These are phyloP conservation scores for Stereocaulon alpinum DNA, from an alignment of 495 filamentous ascomycete species.

Conservation along the genomic window DNA sequence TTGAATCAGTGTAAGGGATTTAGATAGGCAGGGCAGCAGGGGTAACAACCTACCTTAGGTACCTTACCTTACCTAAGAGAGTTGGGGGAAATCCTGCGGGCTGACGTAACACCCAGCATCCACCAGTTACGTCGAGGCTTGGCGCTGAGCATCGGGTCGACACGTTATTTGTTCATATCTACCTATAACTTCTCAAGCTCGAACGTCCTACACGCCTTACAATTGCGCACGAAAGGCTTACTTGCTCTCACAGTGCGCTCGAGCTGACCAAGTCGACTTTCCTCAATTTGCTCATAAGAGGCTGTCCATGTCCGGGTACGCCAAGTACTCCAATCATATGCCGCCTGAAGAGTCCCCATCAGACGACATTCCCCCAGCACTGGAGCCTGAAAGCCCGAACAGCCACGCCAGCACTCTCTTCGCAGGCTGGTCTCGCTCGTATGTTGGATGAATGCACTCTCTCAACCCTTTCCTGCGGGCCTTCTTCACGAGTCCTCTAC, in stretches of 20 bases:
- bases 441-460: conserved; percentile 77
- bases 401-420: not conserved
- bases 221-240: not conserved
- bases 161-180: too few species aligned
- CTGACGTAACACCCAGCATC: too few species aligned
- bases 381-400: not conserved
- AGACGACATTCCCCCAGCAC: not conserved
- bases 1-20: too few species aligned
- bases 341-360: not conserved
- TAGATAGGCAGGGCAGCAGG: too few species aligned
- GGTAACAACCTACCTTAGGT: too few species aligned
- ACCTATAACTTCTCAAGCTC: not conserved
- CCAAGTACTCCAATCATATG: not conserved
- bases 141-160: too few species aligned
- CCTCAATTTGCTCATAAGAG: too few species aligned
- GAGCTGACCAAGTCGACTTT: not conserved
- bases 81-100: too few species aligned
- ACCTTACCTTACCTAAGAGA: too few species aligned
- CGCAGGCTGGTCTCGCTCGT: conserved; percentile 3
- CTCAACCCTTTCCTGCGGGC: conserved; percentile 97
- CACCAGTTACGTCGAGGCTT: too few species aligned
- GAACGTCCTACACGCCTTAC: not conserved
- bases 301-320: not conserved
- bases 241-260: not conserved
- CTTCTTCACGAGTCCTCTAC: conserved; percentile 94